These are phyloP conservation scores for Oryza meyeriana DNA, from an alignment of 176 grass and related monocot genomes.

Conservation along the genomic window DNA sequence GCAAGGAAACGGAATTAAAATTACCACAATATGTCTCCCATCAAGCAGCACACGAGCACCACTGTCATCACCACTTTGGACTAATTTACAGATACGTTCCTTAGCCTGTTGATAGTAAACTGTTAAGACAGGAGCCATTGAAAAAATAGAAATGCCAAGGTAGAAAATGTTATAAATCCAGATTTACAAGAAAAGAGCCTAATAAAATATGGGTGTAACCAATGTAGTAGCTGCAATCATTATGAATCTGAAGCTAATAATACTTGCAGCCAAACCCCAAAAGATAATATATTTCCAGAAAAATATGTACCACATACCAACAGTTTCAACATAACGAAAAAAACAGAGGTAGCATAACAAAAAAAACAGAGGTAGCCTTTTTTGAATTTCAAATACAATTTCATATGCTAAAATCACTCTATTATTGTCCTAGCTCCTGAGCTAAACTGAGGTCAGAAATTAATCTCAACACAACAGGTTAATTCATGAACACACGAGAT, in stretches of 20 bases:
- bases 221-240: background rate
- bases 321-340: background rate
- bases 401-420: background rate
- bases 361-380: background rate
- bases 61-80: slow-evolving; percentile 77
- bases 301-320: background rate
- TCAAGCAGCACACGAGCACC: slow-evolving; percentile 83
- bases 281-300: background rate
- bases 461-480: background rate
- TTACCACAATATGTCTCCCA: slow-evolving; percentile 80
- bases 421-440: background rate
- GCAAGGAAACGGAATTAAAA: background rate
- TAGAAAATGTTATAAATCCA: background rate
- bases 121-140: slow-evolving; percentile 16
- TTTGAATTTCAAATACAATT: background rate
- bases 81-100: slow-evolving; percentile 90
- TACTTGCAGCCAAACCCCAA: background rate
- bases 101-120: slow-evolving; percentile 59
- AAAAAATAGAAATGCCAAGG: slow-evolving; percentile 21
- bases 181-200: background rate
- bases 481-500: background rate
- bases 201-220: background rate
- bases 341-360: background rate
- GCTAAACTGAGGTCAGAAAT: background rate
- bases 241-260: background rate